Evolutionary conservation across 345 rosid genomes (phyloP).

Genomic region (Gossypium turneri): DNA sequence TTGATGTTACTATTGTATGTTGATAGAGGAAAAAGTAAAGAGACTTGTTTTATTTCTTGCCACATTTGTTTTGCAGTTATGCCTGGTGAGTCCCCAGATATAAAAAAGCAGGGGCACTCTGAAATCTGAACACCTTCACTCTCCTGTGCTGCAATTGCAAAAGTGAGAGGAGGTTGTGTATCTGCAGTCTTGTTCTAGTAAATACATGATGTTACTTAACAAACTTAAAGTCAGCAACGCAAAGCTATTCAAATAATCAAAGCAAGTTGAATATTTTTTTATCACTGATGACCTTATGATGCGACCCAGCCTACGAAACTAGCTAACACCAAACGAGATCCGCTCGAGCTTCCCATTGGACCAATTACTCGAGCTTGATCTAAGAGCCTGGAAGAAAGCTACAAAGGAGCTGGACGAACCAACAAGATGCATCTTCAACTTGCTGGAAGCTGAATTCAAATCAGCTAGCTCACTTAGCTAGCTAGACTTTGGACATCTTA

Average conservation of each 20-base stretch:
- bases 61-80: constrained; percentile 84
- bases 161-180: constrained; percentile 52
- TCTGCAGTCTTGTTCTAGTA: constrained; percentile 54
- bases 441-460: no score
- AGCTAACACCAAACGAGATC: no score
- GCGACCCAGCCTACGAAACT: no score
- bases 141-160: constrained; percentile 68
- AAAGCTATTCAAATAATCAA: background rate
- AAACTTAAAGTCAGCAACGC: background rate
- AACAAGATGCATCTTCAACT: no score
- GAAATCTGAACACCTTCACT: constrained; percentile 60
- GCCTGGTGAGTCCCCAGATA: constrained; percentile 62
- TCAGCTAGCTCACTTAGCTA: no score
- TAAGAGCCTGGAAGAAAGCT: no score
- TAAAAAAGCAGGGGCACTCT: constrained; percentile 64
- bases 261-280: constrained; percentile 13
- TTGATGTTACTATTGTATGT: background rate
- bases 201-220: background rate
- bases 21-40: background rate
- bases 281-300: constrained; percentile 21
- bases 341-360: no score
- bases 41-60: constrained; percentile 73
- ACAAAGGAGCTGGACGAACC: no score
- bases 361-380: no score
- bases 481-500: no score